These are phyloP conservation scores for Boletus mariae DNA, from an alignment of 1,284 basidiomycete genomes.

Conservation along the genomic window DNA sequence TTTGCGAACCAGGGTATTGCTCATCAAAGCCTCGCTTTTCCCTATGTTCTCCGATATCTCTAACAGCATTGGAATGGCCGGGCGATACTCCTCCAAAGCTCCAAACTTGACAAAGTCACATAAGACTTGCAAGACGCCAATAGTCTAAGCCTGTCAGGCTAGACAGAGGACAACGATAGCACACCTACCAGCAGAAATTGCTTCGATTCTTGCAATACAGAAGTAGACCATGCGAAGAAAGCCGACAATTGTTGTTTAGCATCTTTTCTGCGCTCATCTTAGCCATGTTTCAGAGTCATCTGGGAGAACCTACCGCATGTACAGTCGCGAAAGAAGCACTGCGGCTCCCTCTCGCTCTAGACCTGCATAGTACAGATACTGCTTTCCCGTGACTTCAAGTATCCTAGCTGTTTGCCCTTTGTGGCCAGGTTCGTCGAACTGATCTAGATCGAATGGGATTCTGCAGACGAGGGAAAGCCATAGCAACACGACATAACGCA, in stretches of 20 bases:
- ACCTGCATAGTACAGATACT: conserved; percentile 65
- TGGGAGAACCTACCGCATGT: conserved; percentile 57
- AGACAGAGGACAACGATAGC: background rate
- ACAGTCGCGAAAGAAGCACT: conserved; percentile 69
- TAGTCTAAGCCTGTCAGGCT: conserved; percentile 43
- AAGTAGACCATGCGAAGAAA: conserved; percentile 51
- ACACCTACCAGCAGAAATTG: conserved; percentile 53
- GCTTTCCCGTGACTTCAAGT: conserved; percentile 60
- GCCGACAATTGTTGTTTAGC: conserved; percentile 43
- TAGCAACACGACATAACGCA: conserved; percentile 82
- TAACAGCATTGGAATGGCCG: conserved; percentile 42
- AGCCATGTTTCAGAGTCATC: conserved; percentile 3
- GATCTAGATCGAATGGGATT: conserved; percentile 88
- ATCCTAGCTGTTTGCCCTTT: conserved; percentile 47
- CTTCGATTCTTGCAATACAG: conserved; percentile 33
- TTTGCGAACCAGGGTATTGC: conserved; percentile 67
- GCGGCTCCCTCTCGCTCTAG: conserved; percentile 81
- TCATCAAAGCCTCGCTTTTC: conserved; percentile 38
- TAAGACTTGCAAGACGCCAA: conserved; percentile 71
- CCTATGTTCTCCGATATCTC: conserved; percentile 43
- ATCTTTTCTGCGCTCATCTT: conserved; percentile 53
- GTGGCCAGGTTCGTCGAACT: conserved; percentile 65
- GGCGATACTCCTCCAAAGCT: conserved; percentile 51
- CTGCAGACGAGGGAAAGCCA: conserved; percentile 95
- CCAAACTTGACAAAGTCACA: conserved; percentile 71